These are phyloP conservation scores for Colletotrichum viniferum DNA, from an alignment of 2,329 filamentous ascomycete genomes.

Conservation along the genomic window DNA sequence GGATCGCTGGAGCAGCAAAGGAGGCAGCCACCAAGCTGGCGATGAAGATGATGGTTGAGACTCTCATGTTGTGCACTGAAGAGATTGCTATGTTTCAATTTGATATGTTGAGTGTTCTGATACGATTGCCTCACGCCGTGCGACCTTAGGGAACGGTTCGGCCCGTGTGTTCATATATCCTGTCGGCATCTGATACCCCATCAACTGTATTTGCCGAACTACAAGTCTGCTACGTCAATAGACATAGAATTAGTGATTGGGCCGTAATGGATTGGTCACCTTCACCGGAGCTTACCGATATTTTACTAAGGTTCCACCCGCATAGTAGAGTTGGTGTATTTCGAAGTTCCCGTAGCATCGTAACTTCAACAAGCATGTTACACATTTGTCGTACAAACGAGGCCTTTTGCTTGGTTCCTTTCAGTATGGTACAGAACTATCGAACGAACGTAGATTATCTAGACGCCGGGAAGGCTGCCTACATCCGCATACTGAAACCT, in stretches of 20 bases:
- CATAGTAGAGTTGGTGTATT: background rate
- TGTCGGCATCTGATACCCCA: background rate
- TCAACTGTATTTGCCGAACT: background rate
- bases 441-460: background rate
- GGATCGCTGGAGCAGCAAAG: background rate
- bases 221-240: background rate
- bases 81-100: background rate
- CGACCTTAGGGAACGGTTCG: background rate
- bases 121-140: accelerated
- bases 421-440: background rate
- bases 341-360: background rate
- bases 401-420: background rate
- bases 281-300: background rate
- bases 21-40: background rate
- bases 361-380: background rate
- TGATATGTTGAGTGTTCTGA: accelerated
- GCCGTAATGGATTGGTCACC: background rate
- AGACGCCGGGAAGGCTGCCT: background rate
- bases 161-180: background rate
- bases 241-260: background rate
- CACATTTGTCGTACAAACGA: background rate
- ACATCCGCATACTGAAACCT: background rate
- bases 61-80: background rate
- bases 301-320: background rate
- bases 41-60: background rate